phyloP scores from a whole-genome alignment of 2,329 filamentous ascomycete species.

The Coccinonectria pachysandricola region DNA sequence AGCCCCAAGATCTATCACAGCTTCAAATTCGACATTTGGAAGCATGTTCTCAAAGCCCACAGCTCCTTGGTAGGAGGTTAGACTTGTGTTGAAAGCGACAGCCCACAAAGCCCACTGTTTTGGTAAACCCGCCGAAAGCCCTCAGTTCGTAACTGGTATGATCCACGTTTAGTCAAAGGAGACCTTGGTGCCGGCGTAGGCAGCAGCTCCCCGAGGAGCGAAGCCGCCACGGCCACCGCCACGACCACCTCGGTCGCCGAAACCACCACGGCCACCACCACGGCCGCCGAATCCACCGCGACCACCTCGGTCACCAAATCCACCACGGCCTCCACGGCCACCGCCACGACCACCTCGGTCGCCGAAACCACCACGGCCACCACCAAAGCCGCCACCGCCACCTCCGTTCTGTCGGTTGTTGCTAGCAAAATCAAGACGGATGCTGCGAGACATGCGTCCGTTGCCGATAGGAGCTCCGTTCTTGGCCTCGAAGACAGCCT shows the following conservation, averaged over 20 bases:
- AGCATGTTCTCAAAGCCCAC: constrained; percentile 46
- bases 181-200: constrained; percentile 63
- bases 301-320: constrained; percentile 44
- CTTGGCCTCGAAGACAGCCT: constrained; percentile 58
- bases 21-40: constrained; percentile 30
- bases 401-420: constrained; percentile 53
- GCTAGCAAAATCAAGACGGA: constrained; percentile 75
- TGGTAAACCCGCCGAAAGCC: constrained; percentile 33
- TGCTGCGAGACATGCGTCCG: constrained; percentile 59
- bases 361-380: constrained; percentile 42
- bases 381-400: constrained; percentile 35
- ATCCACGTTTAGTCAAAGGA: constrained; percentile 47
- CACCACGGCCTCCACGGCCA: constrained; percentile 38
- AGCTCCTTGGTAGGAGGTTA: constrained; percentile 24
- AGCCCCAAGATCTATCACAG: constrained; percentile 48
- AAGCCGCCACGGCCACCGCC: constrained; percentile 43
- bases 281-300: constrained; percentile 34
- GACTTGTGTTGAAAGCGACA: constrained; percentile 41
- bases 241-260: constrained; percentile 35
- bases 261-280: constrained; percentile 39
- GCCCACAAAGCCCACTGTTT: constrained; percentile 41
- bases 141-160: constrained; percentile 25
- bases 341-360: constrained; percentile 33
- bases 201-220: constrained; percentile 32
- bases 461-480: constrained; percentile 54